Base-by-base conservation (phyloP, 2,329 filamentous ascomycete genomes). In the Fusarium incarnatum region DNA sequence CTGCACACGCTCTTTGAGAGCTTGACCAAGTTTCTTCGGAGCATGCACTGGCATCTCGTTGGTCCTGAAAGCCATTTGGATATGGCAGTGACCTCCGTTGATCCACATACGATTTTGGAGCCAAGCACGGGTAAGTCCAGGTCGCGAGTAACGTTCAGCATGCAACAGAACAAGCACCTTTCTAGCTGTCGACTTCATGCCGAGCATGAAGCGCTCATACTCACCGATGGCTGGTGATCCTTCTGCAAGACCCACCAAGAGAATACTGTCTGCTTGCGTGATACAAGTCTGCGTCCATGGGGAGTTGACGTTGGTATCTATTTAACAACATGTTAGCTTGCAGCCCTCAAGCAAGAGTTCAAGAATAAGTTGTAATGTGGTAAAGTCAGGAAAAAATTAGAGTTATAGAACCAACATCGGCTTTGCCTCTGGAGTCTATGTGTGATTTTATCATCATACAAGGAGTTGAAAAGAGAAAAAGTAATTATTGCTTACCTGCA, bases 251-350 rank as follows among this genome's bases (percentile, higher is more conserved):
- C 94, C 96, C 28, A 99, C 94, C 11, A 99, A 85, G 10, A 99
- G 85, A 69, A 99, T 98, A 73, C 94, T 98, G 80, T 99, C 96
- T 3, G 96, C 96, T 80, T 99, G 96, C 18, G 92, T 92, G 70
- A 99, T 98, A 78, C 97, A 99, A 0, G 96, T 98, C 76, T 98
- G 94, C 1, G 97, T 99, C 96, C 96, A 99, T 1, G 95, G 94
- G 3, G 97, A 94, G 75, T 97, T 98, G 74, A 98, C 96, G 65
- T 91, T 97, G 7, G 97, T 99, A 79, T 99, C 96, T 91, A 56
- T n/a, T n/a, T 48, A 67, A 56, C 49, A 50, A 40, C 16, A 48
- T 63, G 68, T 81, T 76, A 83, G 79, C 72, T 65, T 56, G 8
- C 28, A 34, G 27, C 37, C 37, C 46, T 44, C 25, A 41, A 47